Base-by-base conservation (phyloP, 129 eudicot species). In the Centrapalus pauciflorus region DNA sequence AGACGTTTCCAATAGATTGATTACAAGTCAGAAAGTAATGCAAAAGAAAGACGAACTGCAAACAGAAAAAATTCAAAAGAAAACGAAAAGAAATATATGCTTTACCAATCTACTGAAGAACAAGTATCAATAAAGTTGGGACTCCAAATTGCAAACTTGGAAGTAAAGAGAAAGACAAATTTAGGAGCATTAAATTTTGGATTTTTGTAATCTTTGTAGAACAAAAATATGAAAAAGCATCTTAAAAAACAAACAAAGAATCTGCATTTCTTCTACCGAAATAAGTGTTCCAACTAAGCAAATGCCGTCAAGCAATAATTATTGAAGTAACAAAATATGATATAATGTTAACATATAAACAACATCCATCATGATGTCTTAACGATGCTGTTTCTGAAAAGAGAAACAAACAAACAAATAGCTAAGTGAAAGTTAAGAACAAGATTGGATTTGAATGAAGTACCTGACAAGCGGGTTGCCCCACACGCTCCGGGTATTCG, bases 391-490 rank as follows among this genome's bases (percentile, higher is more conserved):
- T 59, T 46, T 30, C 67, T 61, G n/a, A 50, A 26, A 12, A 58
- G 12, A 72, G 64, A 51, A 64, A 54, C 77, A 37, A 59, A 58
- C 61, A 37, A 59, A 58, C 61, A 32, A 76, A 32, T 45, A 43
- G 50, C 40, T 40, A 50, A 57, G 14, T 25, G 19, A 32, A 33
- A 48, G n/a, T 35, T 6, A 61, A 21, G 49, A 54, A 38, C 72
- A 67, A 54, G 37, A 27, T 67, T 35, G 51, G 26, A 34, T 52
- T 43, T 10, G n/a, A 26, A 48, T n/a, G 17, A 61, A 49, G 33
- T 82, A 93, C 99, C 96, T 86, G 93, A 76, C 99, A 93, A 23
- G 82, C 72, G 29, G 95, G 96, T 56, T 89, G 93, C 28, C 96
- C 99, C 20, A 63, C 43, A 16, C 96, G 78, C 70, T 93, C 95